Conservation (phyloP, 306 rosid genomes). For the Canavalia ensiformis region DNA sequence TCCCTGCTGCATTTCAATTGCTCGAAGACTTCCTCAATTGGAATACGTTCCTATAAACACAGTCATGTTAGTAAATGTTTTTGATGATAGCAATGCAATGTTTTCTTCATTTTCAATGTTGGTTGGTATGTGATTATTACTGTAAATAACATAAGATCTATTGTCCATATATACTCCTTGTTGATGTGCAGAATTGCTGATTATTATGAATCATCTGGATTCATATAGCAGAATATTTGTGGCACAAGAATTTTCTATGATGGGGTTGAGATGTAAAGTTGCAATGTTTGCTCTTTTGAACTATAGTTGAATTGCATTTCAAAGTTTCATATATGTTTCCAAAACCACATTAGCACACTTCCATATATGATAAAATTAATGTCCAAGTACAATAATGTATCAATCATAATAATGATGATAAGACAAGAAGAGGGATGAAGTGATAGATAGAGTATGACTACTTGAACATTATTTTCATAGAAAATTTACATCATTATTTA, state of each 20-base stretch:
- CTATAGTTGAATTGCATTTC: slow-evolving; percentile 6
- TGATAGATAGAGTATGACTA: not conserved
- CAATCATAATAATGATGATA: not conserved
- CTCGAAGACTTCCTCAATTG: slow-evolving; percentile 93
- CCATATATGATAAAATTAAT: not conserved
- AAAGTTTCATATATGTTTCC: not conserved
- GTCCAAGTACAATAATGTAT: slow-evolving; percentile 2
- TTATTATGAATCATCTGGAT: not conserved
- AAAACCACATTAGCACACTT: not conserved
- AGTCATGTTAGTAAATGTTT: slow-evolving; percentile 16
- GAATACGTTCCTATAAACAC: slow-evolving; percentile 83
- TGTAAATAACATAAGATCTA: not conserved
- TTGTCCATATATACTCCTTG: not conserved
- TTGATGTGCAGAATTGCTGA: not conserved
- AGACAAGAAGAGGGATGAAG: not conserved
- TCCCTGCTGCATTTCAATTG: slow-evolving; percentile 88
- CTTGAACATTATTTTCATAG: slow-evolving; percentile 13
- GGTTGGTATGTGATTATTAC: not conserved
- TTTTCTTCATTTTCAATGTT: not conserved
- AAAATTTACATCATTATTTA: not conserved
- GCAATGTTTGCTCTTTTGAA: not conserved
- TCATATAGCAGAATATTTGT: slow-evolving; percentile 20
- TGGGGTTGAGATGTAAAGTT: not conserved
- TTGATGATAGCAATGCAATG: not conserved
- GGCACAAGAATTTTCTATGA: not conserved